Evolutionary conservation across 2,329 filamentous ascomycete species (phyloP).

Genomic region (Herpotrichia juniperi): DNA sequence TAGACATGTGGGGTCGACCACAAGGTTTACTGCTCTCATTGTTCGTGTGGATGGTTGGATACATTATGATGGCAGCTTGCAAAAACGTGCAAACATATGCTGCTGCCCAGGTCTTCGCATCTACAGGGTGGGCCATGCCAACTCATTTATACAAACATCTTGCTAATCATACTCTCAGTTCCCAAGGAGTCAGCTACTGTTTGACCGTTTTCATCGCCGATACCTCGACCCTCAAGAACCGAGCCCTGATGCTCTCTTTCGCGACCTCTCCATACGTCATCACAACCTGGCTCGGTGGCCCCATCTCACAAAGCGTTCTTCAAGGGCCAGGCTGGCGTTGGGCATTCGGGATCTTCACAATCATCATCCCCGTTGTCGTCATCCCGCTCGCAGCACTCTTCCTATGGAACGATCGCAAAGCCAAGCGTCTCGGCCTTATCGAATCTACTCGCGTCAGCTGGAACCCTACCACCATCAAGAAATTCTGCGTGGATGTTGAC

Average conservation of each 20-base stretch:
- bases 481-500: conserved; percentile 69
- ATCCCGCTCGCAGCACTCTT: conserved; percentile 65
- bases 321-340: conserved; percentile 64
- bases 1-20: conserved; percentile 45
- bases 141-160: conserved; percentile 59
- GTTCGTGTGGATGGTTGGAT: conserved; percentile 15
- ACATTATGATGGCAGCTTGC: conserved; percentile 72
- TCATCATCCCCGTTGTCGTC: conserved; percentile 65
- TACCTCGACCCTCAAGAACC: conserved; percentile 67
- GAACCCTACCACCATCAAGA: conserved; percentile 54
- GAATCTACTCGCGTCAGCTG: conserved; percentile 57
- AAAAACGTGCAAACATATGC: conserved; percentile 65
- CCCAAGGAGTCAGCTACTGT: conserved; percentile 62
- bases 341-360: conserved; percentile 69
- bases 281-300: conserved; percentile 25
- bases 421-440: conserved; percentile 58
- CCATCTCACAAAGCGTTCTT: conserved; percentile 48
- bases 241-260: conserved; percentile 65
- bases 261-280: conserved; percentile 22
- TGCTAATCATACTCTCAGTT: conserved; percentile 68
- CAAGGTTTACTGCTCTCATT: conserved; percentile 39
- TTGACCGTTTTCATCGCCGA: conserved; percentile 72
- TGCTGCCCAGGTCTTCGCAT: conserved; percentile 67
- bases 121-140: conserved; percentile 6
- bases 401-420: conserved; percentile 63